Evolutionary conservation across 1,284 basidiomycete genomes (phyloP), one percentile per base, ranked within the genome.

Genomic region (Phylloporus gajari): DNA sequence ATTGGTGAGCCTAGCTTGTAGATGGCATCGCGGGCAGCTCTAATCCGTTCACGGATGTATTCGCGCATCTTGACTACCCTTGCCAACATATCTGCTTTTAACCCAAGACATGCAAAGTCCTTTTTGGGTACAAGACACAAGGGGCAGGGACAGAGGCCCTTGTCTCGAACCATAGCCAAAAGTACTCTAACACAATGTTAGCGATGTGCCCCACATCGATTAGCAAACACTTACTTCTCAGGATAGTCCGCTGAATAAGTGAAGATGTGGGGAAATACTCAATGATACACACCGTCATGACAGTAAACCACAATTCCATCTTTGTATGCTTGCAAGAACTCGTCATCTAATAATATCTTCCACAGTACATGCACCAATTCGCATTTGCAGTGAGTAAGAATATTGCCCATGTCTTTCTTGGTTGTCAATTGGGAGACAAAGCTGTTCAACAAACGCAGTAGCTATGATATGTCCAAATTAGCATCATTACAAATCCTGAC

Each of bases 171-270:
- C 8, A 75, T 76, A 48, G 79, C 76, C 0, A 82, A 51, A 5
- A 84, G 69, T 3, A 79, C 74, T 67, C 81, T 63, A 27, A 35
- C 5, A 1, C 13, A 19, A 25, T 11, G 11, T 59, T 38, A 59
- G 11, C 7, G 6, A 23, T 3, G 21, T 59, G 21, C 17, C 5
- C 19, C 15, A 21, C 44, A 21, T 8, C 21, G 23, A 59, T 9
- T 15, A 7, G 30, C 12, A 35, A 35, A 15, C 25, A 40, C 35
- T 9, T 51, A 84, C 84, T 83, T 84, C 61, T 85, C 83, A 1
- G 81, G 81, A 59, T 84, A 84, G 68, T 84, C 83, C 0, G 81
- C 82, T 2, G 81, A 79, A 70, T 84, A 83, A 0, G 77, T 80
- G 58, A 84, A 82, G 6, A 85, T 78, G 0, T 78, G 75, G 3